Conservation (phyloP, 202 grass and related monocot genomes). For the Zoysia matrella region DNA sequence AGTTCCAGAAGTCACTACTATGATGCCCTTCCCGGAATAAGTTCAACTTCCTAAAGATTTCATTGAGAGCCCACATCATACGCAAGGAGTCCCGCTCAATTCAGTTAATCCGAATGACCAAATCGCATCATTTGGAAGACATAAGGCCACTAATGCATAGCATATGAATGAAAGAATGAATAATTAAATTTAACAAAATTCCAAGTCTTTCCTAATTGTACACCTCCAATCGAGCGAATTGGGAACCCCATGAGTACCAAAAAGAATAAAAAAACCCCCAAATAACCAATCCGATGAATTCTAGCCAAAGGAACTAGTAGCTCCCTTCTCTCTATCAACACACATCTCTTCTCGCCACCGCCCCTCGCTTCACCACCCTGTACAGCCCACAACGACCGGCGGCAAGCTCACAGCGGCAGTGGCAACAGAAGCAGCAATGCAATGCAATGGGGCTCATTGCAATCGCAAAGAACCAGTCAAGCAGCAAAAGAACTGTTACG, state of each 20-base stretch:
- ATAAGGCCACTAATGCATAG: background rate
- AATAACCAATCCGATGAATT: constrained; percentile 53
- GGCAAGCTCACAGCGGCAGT: constrained; percentile 30
- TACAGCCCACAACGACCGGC: constrained; percentile 34
- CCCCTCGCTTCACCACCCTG: constrained; percentile 34
- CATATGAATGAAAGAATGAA: constrained; percentile 58
- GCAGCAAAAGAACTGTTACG: constrained; percentile 46
- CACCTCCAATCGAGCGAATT: constrained; percentile 47
- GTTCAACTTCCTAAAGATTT: background rate
- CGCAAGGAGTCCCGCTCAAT: background rate
- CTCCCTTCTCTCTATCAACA: constrained; percentile 33
- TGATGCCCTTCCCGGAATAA: too few relatives aligned
- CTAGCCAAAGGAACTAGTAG: constrained; percentile 43
- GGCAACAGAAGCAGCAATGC: background rate
- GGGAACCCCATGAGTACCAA: constrained; percentile 31
- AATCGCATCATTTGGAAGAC: background rate
- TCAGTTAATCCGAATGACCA: background rate
- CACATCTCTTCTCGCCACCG: background rate
- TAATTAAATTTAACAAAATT: constrained; percentile 41
- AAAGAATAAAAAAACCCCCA: constrained; percentile 52
- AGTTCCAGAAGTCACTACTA: background rate
- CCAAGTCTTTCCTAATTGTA: constrained; percentile 49
- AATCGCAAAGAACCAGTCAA: constrained; percentile 39
- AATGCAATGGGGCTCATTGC: constrained; percentile 31
- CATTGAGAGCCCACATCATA: background rate